Evolutionary conservation across 192 early-diverging fungal genomes (phyloP), one percentile per base, ranked within the genome.

Genomic region (Coemansia sp.): DNA sequence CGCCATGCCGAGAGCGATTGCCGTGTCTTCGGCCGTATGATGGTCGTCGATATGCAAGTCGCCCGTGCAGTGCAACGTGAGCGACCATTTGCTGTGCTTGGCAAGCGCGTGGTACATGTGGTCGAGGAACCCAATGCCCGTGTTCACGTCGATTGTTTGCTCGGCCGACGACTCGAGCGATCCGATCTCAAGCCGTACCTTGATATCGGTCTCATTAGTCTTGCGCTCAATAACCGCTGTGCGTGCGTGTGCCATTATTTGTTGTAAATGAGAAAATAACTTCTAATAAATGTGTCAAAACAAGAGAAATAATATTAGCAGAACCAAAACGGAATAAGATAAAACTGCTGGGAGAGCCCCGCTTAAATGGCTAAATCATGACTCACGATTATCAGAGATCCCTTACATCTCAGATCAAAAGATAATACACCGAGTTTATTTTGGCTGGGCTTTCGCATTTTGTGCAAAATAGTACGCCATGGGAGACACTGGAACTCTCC

Each of bases 41-140:
- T 99, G 95, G 83, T 99, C 96, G 80, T 97, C 94, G 59, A 99
- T 95, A 74, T 98, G 90, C 61, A 97, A 81, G 75, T 99, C 96
- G 37, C 97, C 97, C 47, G 82, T 84, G 83, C 96, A 98, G 27
- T 69, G 67, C n/a, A 98, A 68, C 8, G 72, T 82, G 31, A 99
- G 82, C 14, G 94, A 92, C 95, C 94, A 97, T 27, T 90, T 87
- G 62, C 87, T 83, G 83, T 99, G 96, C 77, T 98, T 98, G 17
- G 95, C 93, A n/a, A 99, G 84, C 5, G 97, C 97, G 65, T 94
- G 91, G 74, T 93, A 90, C 96, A 98, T 98, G 93, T 99, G 97
- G 84, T 99, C 93, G 9, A 99, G 86, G 77, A 99, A 99, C 19
- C 97, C 97, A 73, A 99, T 95, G 9, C 97, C 97, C 22, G 95